Evolutionary conservation across 73 alveolate species (phyloP).

Genomic region (Paramecium biaurelia): DNA sequence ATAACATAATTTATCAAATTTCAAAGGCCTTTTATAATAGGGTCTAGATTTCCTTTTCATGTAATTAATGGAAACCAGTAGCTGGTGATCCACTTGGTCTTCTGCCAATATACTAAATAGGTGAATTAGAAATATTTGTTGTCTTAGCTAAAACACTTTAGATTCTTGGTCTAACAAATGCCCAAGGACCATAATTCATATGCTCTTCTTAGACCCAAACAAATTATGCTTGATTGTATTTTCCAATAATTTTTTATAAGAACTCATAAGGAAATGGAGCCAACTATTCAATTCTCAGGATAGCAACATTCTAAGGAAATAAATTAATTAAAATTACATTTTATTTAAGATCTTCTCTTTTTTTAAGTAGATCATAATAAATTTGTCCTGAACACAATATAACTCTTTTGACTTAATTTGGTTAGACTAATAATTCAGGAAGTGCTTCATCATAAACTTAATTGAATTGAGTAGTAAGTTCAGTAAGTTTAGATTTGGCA

Average conservation of each 20-base stretch:
- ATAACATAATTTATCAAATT: neutral
- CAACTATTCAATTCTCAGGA: constrained; percentile 51
- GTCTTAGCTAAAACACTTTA: neutral
- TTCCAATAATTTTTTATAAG: neutral
- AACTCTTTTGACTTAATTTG: constrained; percentile 41
- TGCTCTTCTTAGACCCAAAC: constrained; percentile 62
- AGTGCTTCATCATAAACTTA: constrained; percentile 11
- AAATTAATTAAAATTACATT: neutral
- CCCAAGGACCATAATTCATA: constrained; percentile 61
- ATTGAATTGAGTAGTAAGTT: constrained; percentile 16
- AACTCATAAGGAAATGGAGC: constrained; percentile 64
- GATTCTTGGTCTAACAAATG: constrained; percentile 52
- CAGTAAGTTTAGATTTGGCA: constrained; percentile 60
- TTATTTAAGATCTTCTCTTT: constrained; percentile 39
- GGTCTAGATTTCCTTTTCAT: neutral
- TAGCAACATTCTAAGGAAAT: constrained; percentile 30
- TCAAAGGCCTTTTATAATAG: constrained; percentile 30
- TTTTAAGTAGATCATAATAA: constrained; percentile 48
- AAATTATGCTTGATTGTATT: constrained; percentile 34
- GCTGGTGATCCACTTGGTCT: constrained; percentile 60
- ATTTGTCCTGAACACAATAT: constrained; percentile 51
- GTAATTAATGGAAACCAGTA: constrained; percentile 36
- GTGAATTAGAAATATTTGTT: neutral
- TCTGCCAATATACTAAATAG: constrained; percentile 46
- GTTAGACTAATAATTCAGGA: constrained; percentile 16